Evolutionary conservation across 106 monocot genomes (phyloP).

Genomic region (Dioscorea dumetorum): DNA sequence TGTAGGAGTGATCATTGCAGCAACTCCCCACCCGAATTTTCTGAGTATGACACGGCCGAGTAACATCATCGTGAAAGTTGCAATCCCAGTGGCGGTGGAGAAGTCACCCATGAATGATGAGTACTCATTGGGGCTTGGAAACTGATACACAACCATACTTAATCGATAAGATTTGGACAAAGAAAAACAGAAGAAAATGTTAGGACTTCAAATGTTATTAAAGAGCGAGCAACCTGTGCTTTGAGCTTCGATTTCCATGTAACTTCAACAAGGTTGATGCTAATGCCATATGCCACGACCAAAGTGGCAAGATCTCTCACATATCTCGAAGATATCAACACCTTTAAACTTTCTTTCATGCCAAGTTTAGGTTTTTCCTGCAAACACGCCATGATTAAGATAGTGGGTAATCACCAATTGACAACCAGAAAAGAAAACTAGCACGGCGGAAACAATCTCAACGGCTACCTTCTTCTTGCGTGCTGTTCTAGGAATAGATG

Average conservation of each 20-base stretch:
- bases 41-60: constrained; percentile 86
- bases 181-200: neutral
- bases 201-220: neutral
- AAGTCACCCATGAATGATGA: constrained; percentile 99
- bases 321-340: constrained; percentile 85
- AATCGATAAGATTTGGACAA: constrained; percentile 3
- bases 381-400: constrained; percentile 5
- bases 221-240: constrained; percentile 68
- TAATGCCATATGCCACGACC: constrained; percentile 97
- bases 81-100: constrained; percentile 88
- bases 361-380: constrained; percentile 94
- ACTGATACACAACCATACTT: constrained; percentile 35
- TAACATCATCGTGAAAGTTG: constrained; percentile 96
- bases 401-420: neutral
- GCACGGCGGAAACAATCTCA: neutral
- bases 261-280: constrained; percentile 98
- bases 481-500: constrained; percentile 57
- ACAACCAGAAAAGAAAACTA: neutral
- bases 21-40: constrained; percentile 96
- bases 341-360: constrained; percentile 88
- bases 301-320: constrained; percentile 91
- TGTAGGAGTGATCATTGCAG: constrained; percentile 91
- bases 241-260: constrained; percentile 99
- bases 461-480: constrained; percentile 56
- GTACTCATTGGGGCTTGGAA: constrained; percentile 96